A percentile compares a stretch with the other conserved stretches of the same genome.
Evolutionary conservation across 305 asterid genomes (phyloP).

Genomic region (Fraxinus platypoda): DNA sequence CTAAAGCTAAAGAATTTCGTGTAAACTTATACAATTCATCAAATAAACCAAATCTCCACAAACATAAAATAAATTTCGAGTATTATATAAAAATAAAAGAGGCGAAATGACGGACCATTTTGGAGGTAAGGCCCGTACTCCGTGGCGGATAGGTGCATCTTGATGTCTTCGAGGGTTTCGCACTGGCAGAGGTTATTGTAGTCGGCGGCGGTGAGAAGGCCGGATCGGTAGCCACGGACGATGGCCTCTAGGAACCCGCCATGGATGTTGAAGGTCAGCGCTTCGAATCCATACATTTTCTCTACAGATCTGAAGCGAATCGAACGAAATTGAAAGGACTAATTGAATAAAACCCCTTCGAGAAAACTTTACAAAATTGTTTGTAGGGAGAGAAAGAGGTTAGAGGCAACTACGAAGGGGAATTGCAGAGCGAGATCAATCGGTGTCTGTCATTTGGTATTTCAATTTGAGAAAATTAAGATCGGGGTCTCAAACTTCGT

Average conservation of each 20-base stretch:
- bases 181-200: conserved; percentile 96
- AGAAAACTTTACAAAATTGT: not conserved
- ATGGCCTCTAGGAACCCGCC: conserved; percentile 92
- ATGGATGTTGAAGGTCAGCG: conserved; percentile 75
- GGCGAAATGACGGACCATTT: conserved; percentile 46
- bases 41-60: conserved; percentile 13
- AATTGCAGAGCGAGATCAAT: not conserved
- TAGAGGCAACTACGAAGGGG: not conserved
- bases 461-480: not conserved
- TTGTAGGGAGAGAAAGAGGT: not conserved
- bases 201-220: conserved; percentile 91
- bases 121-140: conserved; percentile 90
- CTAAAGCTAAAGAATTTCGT: not conserved
- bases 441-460: not conserved
- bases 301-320: conserved; percentile 52
- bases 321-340: conserved; percentile 3
- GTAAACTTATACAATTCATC: not conserved
- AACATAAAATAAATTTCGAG: not conserved
- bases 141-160: conserved; percentile 95
- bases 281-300: conserved; percentile 87
- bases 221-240: conserved; percentile 85
- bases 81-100: not conserved
- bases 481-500: not conserved
- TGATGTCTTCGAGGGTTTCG: conserved; percentile 83
- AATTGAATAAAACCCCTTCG: conserved; percentile 2